These are phyloP conservation scores for Claviceps purpurea DNA, from an alignment of 2,329 filamentous ascomycete genomes.

Conservation along the genomic window DNA sequence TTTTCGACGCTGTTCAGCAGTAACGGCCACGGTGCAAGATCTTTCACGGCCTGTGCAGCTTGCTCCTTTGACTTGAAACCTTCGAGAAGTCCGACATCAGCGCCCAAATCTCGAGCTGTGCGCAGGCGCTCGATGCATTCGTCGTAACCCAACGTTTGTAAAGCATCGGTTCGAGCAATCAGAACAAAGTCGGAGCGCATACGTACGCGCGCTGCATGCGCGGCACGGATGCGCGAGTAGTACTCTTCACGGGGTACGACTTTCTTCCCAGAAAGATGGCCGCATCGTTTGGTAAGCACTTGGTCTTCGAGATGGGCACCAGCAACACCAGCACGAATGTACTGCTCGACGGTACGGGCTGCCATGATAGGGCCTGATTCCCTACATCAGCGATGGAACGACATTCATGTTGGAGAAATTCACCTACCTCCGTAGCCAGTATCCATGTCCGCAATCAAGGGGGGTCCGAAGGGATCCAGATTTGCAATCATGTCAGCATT, in stretches of 20 bases:
- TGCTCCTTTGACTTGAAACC: slow-evolving; percentile 40
- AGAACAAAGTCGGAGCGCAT: slow-evolving; percentile 45
- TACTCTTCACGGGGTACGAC: slow-evolving; percentile 41
- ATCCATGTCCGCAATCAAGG: slow-evolving; percentile 48
- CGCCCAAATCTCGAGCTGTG: slow-evolving; percentile 38
- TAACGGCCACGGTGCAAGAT: slow-evolving; percentile 35
- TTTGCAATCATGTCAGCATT: slow-evolving; percentile 52
- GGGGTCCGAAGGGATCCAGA: slow-evolving; percentile 38
- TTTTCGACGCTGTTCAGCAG: slow-evolving; percentile 45
- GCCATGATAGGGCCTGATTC: slow-evolving; percentile 33
- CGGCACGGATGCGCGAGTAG: slow-evolving; percentile 41
- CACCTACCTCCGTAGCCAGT: slow-evolving; percentile 39
- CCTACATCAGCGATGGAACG: not conserved
- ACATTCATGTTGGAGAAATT: not conserved
- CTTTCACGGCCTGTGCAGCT: slow-evolving; percentile 29
- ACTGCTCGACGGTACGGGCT: slow-evolving; percentile 36
- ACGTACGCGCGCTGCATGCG: slow-evolving; percentile 33
- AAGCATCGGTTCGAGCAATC: slow-evolving; percentile 50
- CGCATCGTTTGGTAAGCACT: slow-evolving; percentile 51
- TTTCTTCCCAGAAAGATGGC: slow-evolving; percentile 48
- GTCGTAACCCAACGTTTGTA: slow-evolving; percentile 43
- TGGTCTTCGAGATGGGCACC: slow-evolving; percentile 51
- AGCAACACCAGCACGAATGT: slow-evolving; percentile 42
- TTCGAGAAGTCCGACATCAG: slow-evolving; percentile 48
- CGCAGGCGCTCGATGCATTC: slow-evolving; percentile 38